Evolutionary conservation across 345 rosid species (phyloP), one percentile per base, ranked within the genome.

Genomic region (Anacardium occidentale): DNA sequence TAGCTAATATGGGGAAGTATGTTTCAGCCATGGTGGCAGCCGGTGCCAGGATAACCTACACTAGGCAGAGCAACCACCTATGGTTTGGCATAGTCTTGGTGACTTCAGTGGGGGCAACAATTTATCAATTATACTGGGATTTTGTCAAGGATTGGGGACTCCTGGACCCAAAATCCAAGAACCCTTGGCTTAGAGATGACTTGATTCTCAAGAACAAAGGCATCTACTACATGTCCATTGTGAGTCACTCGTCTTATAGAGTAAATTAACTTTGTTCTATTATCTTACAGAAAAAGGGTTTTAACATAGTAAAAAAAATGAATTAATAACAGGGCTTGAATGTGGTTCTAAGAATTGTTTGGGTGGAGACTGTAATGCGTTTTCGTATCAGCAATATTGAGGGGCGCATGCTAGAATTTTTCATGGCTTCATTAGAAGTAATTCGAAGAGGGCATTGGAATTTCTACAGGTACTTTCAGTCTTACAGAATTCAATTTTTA

Each of bases 21-120:
- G 91, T 91, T 10, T 95, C 98, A 2, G 99, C 98, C 11, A 92
- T 95, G 99, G 85, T 87, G 67, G 99, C 97, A 0, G 99, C 98
- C 0, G 97, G 96, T 60, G 97, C 84, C 5, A 91, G 98, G 70
- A 32, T 95, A 74, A 91, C 93, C 52, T 95, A 89, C 68, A 83
- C 87, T 7, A 83, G 81, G 74, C 83, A 88, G 61, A 78, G 73
- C 64, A 77, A 67, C 63, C 24, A 58, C 3, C 54, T 82, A 10
- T 95, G 97, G 97, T 70, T 95, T 56, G 61, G 74, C 21, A 37
- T 85, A 21, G 98, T 87, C 53, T 59, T 92, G 70, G 78, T 81
- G 17, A 92, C 94, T 77, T 90, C 98, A 0, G 84, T 78, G 12
- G 66, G 76, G 45, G 98, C 98, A 2, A 91, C 96, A 10, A 6